phyloP scores from a whole-genome alignment of 192 early-diverging fungal species.

The Rhizophagus sp. region DNA sequence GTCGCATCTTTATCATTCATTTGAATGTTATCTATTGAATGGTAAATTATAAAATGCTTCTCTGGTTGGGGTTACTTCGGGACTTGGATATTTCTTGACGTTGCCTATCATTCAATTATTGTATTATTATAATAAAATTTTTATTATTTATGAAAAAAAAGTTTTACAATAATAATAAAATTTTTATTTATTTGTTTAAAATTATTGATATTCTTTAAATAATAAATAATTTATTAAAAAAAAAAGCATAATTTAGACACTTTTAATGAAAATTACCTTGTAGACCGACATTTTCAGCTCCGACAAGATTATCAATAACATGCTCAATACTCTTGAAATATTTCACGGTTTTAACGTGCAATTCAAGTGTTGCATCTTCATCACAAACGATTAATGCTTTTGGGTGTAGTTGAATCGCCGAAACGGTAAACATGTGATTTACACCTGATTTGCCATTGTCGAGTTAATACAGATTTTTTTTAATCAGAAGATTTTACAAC shows the following conservation, averaged over 20 bases:
- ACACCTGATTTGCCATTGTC: constrained; percentile 53
- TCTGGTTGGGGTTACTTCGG: constrained; percentile 12
- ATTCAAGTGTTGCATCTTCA: constrained; percentile 84
- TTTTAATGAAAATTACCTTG: constrained; percentile 45
- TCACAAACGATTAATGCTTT: constrained; percentile 83
- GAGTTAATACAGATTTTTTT: not conserved
- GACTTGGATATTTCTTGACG: constrained; percentile 9
- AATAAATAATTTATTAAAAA: no score
- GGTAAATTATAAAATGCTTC: constrained; percentile 17
- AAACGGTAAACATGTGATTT: constrained; percentile 91
- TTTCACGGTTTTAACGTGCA: constrained; percentile 87
- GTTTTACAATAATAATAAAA: no score
- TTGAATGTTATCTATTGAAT: not conserved
- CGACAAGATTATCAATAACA: constrained; percentile 75
- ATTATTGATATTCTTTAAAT: no score
- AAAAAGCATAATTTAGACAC: no score
- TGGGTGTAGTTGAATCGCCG: constrained; percentile 80
- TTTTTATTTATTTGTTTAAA: no score
- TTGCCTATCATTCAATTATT: not conserved
- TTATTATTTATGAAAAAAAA: not conserved
- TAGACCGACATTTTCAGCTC: constrained; percentile 70
- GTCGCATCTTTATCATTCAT: not conserved
- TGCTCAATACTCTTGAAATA: constrained; percentile 89
- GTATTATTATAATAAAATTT: not conserved
- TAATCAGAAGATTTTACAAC: no score